Evolutionary conservation across 768 basidiomycete species (phyloP).

Genomic region (Boletus rufocinnamomeus): DNA sequence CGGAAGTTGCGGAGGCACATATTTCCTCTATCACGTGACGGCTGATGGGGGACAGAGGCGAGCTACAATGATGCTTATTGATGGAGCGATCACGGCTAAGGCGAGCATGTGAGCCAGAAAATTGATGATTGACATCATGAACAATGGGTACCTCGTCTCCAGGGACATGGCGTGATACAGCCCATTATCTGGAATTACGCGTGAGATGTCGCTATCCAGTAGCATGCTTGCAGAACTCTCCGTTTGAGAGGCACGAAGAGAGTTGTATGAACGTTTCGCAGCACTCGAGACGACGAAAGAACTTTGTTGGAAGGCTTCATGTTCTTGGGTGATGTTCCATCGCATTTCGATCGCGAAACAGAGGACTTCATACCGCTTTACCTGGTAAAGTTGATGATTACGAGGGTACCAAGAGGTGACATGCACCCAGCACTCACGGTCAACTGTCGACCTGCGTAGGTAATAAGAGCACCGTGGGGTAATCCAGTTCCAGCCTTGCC

Average conservation of each 20-base stretch:
- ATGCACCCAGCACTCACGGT: constrained; percentile 17
- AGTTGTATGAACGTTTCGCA: background rate
- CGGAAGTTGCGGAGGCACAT: constrained; percentile 1
- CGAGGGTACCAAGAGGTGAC: background rate
- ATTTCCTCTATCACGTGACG: constrained; percentile 22
- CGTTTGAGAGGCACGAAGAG: background rate
- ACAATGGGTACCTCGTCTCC: constrained; percentile 8
- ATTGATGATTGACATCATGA: background rate
- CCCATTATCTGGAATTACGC: constrained; percentile 16
- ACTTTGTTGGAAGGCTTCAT: constrained; percentile 18
- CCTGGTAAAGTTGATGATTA: constrained; percentile 12
- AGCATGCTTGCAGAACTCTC: constrained; percentile 3
- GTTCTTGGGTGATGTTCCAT: constrained; percentile 20
- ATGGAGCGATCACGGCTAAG: constrained; percentile 3
- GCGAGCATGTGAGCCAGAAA: background rate
- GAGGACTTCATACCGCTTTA: constrained; percentile 32
- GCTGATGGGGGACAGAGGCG: constrained; percentile 23
- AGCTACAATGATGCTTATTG: constrained; percentile 1
- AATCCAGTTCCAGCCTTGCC: constrained; percentile 31
- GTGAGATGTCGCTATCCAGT: constrained; percentile 20
- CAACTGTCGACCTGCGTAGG: constrained; percentile 23
- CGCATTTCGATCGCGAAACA: constrained; percentile 32
- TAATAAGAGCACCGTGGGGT: constrained; percentile 29
- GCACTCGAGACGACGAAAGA: constrained; percentile 20
- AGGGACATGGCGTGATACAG: background rate